Base-by-base conservation (phyloP, 805 yeast species). In the Naumovozyma castellii region DNA sequence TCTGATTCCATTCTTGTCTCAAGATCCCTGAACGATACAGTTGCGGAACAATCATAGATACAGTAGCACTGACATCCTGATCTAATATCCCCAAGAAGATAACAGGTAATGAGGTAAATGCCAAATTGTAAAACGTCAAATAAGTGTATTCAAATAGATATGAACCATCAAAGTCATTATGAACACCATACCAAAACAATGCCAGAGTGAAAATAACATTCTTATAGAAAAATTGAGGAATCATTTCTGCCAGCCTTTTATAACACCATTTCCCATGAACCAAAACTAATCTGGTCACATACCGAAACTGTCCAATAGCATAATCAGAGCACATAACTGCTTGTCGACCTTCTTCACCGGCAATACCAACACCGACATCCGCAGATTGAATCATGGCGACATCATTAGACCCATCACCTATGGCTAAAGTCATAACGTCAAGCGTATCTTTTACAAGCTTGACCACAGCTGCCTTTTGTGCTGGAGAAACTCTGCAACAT, bases 381-480 rank as follows among this genome's bases (percentile, higher is more conserved):
- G 94, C 92, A 14, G 87, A 78, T 59, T 84, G 94, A 50, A 84
- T 84, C 94, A 84, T 84, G 5, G 94, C 88, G 43, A 84, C 94
- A 65, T 84, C 94, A 57, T 84, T 84, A 12, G 94, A 79, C 39
- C 94, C 94, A 62, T 84, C 94, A 50, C 94, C 94, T 54, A 84
- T 82, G 4, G 94, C 90, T 43, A 84, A 64, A 0, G 94, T 84
- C 88, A 84, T 84, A 18, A 84, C 94, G 47, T 77, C 77, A 36
- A 84, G 65, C 15, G 77, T 72, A 19, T 76, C 75, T 56, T 81
- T 83, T n/a, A 84, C 94, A 47, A 84, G 61, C 48, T 75, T 78
- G 22, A 83, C 92, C 43, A 84, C 90, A 9, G 79, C 76, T 9
- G 92, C 92, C 56, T 84, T 84, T 56, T 84, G 94, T 27, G 90